A percentile compares a stretch with the other conserved stretches of the same genome.
These are phyloP conservation scores for Talaromyces albobiverticillius DNA, from an alignment of 2,329 filamentous ascomycete genomes.

Conservation along the genomic window DNA sequence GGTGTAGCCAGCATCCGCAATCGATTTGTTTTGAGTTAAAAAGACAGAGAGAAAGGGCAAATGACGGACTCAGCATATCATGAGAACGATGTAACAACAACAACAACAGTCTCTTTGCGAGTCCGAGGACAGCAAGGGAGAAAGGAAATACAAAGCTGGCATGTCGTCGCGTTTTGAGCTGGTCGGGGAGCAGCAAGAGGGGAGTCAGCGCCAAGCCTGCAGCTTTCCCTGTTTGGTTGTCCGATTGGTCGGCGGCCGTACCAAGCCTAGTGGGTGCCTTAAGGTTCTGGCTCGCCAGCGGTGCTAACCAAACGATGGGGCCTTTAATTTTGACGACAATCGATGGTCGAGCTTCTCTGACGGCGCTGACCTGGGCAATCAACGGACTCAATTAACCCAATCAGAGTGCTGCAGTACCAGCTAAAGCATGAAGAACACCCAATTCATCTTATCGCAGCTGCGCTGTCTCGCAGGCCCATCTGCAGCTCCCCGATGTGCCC, in stretches of 20 bases:
- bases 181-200: too few relatives aligned
- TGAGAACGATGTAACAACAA: too few relatives aligned
- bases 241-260: not conserved
- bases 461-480: slow-evolving; percentile 3
- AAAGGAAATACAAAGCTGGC: not conserved
- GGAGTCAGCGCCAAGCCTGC: slow-evolving; percentile 10
- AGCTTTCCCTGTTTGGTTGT: not conserved
- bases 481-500: not conserved
- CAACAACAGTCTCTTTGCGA: not conserved
- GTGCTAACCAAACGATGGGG: too few relatives aligned
- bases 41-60: not conserved
- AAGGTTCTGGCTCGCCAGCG: not conserved
- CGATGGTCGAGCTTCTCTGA: not conserved
- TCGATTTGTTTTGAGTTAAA: not conserved
- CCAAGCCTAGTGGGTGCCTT: not conserved
- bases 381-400: not conserved
- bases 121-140: not conserved
- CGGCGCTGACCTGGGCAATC: not conserved
- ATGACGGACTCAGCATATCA: not conserved
- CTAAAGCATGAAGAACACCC: not conserved
- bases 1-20: not conserved
- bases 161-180: too few relatives aligned
- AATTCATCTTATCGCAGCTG: slow-evolving; percentile 2
- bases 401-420: not conserved
- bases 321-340: not conserved